A percentile compares a stretch with the other conserved stretches of the same genome.
Evolutionary conservation across 495 filamentous ascomycete species (phyloP).

Genomic region (Delitschia confertaspora): DNA sequence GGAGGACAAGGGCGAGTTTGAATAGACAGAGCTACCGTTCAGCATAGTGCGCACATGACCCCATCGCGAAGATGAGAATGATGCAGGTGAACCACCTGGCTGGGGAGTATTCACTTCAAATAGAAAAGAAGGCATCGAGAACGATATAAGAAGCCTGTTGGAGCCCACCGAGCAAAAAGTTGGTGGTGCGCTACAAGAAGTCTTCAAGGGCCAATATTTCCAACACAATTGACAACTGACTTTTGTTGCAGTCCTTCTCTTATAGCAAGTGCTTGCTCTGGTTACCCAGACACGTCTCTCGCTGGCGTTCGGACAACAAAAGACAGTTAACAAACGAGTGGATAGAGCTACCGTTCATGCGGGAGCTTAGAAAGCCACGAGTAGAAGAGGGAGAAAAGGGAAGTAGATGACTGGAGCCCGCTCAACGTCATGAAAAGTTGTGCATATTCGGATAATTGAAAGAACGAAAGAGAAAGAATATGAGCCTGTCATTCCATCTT

Average conservation of each 20-base stretch:
- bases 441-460: slow-evolving; percentile 12
- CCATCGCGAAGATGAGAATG: slow-evolving; percentile 15
- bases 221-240: too few relatives aligned
- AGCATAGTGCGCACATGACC: slow-evolving; percentile 24
- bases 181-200: neutral
- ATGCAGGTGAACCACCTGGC: slow-evolving; percentile 14
- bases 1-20: slow-evolving; percentile 14
- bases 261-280: slow-evolving; percentile 16
- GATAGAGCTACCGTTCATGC: slow-evolving; percentile 20
- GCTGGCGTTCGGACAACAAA: slow-evolving; percentile 4
- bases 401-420: slow-evolving; percentile 27
- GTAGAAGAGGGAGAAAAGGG: slow-evolving; percentile 4
- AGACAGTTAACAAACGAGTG: slow-evolving; percentile 19
- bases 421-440: slow-evolving; percentile 20
- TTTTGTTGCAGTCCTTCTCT: too few relatives aligned
- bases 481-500: neutral
- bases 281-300: slow-evolving; percentile 7
- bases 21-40: slow-evolving; percentile 28
- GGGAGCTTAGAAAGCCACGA: slow-evolving; percentile 3
- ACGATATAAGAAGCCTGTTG: too few relatives aligned
- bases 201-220: too few relatives aligned
- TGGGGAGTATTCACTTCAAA: slow-evolving; percentile 1
- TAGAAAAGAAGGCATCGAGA: neutral
- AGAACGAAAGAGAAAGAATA: neutral
- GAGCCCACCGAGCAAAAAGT: neutral